Percentiles rank a stretch among this genome's conserved stretches.
Evolutionary conservation across 768 basidiomycete genomes (phyloP).

Genomic region (Rhizopogon salebrosus): DNA sequence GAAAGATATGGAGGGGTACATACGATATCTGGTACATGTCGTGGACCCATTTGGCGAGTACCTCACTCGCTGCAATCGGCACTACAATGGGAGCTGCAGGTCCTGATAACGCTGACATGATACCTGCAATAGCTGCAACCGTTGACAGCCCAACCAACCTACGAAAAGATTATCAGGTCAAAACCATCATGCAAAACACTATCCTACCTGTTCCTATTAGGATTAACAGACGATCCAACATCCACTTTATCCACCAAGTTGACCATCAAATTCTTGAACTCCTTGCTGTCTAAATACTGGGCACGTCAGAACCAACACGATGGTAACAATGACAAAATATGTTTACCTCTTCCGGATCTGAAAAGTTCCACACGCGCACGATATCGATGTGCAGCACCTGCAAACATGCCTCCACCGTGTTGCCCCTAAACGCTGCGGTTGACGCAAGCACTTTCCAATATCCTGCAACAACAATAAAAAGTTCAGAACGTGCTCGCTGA

Average conservation of each 20-base stretch:
- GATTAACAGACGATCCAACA: no score
- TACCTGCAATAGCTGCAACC: background rate
- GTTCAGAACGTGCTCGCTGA: background rate
- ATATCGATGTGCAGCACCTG: slow-evolving; percentile 15
- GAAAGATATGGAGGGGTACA: background rate
- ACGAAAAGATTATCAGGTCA: background rate
- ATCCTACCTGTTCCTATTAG: background rate
- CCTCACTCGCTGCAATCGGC: background rate
- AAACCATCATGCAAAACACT: no score
- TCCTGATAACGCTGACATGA: background rate
- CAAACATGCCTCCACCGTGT: slow-evolving; percentile 7
- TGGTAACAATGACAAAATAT: no score
- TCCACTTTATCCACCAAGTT: background rate
- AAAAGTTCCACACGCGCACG: slow-evolving; percentile 14
- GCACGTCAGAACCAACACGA: background rate
- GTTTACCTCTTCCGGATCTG: background rate
- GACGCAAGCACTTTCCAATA: slow-evolving; percentile 15
- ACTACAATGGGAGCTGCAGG: background rate
- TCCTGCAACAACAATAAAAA: slow-evolving; percentile 1
- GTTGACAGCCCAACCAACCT: background rate
- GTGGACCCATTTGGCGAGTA: background rate
- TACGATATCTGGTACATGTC: background rate
- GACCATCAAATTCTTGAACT: background rate
- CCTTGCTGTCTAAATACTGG: background rate
- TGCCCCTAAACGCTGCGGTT: slow-evolving; percentile 5